phyloP scores from a whole-genome alignment of 2,329 filamentous ascomycete genomes.

The Neofusicoccum ribis region DNA sequence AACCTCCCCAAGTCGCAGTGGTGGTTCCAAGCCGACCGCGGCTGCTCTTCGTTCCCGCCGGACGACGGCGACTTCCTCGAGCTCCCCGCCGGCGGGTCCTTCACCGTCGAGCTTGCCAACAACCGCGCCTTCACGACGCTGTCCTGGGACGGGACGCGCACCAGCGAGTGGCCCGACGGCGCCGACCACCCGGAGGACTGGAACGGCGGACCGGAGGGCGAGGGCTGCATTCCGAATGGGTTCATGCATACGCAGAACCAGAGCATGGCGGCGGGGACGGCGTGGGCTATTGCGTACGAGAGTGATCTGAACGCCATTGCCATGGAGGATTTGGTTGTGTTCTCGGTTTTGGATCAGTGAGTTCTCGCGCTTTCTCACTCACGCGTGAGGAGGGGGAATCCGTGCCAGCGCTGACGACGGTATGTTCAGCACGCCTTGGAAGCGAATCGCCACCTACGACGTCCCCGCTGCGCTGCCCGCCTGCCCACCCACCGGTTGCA shows the following conservation, averaged over 20 bases:
- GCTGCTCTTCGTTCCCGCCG: slow-evolving; percentile 46
- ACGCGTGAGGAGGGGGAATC: not conserved
- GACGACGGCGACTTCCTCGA: slow-evolving; percentile 42
- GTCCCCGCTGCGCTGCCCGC: slow-evolving; percentile 38
- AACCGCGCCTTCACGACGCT: slow-evolving; percentile 53
- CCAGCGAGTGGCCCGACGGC: slow-evolving; percentile 51
- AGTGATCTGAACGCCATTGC: slow-evolving; percentile 49
- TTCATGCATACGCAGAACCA: slow-evolving; percentile 51
- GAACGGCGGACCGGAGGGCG: slow-evolving; percentile 37
- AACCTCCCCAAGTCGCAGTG: slow-evolving; percentile 47
- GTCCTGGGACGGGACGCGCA: slow-evolving; percentile 42
- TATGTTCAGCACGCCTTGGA: slow-evolving; percentile 38
- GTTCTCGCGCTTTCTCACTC: slow-evolving; percentile 20
- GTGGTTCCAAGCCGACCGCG: slow-evolving; percentile 54
- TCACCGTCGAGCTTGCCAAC: slow-evolving; percentile 53
- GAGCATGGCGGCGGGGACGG: slow-evolving; percentile 47
- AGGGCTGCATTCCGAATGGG: slow-evolving; percentile 43
- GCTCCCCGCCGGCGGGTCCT: slow-evolving; percentile 50
- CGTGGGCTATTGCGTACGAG: slow-evolving; percentile 54
- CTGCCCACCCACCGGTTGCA: slow-evolving; percentile 41
- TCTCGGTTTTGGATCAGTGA: slow-evolving; percentile 48
- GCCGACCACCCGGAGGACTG: slow-evolving; percentile 48
- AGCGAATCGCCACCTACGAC: slow-evolving; percentile 39
- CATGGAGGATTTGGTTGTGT: slow-evolving; percentile 55
- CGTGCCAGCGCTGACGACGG: not conserved